A percentile compares a stretch with the other conserved stretches of the same genome.
Evolutionary conservation across 805 yeast genomes (phyloP).

Genomic region (Saturnispora besseyi): DNA sequence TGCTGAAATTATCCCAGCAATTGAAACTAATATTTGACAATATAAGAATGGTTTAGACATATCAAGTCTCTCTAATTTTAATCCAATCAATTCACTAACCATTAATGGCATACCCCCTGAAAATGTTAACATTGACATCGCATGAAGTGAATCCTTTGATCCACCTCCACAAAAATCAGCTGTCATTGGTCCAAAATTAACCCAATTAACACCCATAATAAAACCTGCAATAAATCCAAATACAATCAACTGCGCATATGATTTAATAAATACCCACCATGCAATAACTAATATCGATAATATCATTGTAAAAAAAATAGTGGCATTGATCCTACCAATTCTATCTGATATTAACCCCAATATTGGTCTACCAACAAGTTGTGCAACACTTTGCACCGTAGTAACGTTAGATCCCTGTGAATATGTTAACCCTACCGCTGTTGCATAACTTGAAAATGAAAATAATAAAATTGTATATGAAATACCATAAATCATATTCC

Average conservation of each 20-base stretch:
- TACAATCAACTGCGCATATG: constrained; percentile 33
- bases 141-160: constrained; percentile 24
- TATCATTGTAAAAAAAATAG: constrained; percentile 30
- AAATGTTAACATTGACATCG: constrained; percentile 21
- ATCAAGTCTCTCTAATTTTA: constrained; percentile 22
- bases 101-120: constrained; percentile 25
- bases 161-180: constrained; percentile 30
- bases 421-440: constrained; percentile 38
- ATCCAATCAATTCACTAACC: constrained; percentile 27
- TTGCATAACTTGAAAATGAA: constrained; percentile 41
- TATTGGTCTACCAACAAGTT: constrained; percentile 41
- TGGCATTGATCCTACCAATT: constrained; percentile 39
- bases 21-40: constrained; percentile 54
- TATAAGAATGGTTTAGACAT: constrained; percentile 39
- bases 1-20: constrained; percentile 34
- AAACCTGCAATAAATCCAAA: constrained; percentile 38
- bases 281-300: constrained; percentile 33
- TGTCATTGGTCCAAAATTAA: constrained; percentile 28
- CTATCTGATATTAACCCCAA: constrained; percentile 40
- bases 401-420: constrained; percentile 39
- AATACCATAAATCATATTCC: constrained; percentile 24
- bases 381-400: constrained; percentile 39
- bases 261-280: constrained; percentile 42
- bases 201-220: constrained; percentile 38
- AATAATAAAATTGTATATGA: constrained; percentile 32